Base-by-base conservation (phyloP, 2,329 filamentous ascomycete species). In the Coniochaeta prunicola region DNA sequence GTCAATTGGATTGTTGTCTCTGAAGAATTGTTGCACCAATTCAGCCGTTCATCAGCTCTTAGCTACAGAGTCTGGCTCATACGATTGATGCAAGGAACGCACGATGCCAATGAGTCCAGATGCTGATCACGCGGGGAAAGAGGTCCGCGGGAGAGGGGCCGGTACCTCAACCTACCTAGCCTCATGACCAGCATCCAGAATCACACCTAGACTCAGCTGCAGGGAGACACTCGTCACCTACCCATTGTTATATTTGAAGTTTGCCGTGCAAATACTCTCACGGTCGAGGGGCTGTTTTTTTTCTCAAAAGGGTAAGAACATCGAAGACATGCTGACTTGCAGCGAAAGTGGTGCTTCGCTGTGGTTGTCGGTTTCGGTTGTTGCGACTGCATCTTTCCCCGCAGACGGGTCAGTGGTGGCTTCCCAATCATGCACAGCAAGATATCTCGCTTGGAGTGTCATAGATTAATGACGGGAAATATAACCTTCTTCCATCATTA, bases 391-490 rank as follows among this genome's bases (percentile, higher is more conserved):
- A 31, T 36, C 58, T 38, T 64, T 59, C 62, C 66, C 63, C 64
- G 66, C 65, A 65, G 66, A 64, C 66, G 65, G 61, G 62, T 63
- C 42, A 57, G 64, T 26, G 42, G 63, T 40, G 58, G 58, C 57
- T 65, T 66, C 59, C 64, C 64, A 24, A 61, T 58, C 36, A 68
- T 56, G 59, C 65, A 62, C 54, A 50, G 65, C 42, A 72, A 62
- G 55, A 70, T 48, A 8, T 68, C 67, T 57, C 67, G 64, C 58
- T 64, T 69, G 13, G 68, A 67, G 28, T 63, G n/a, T n/a, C n/a
- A n/a, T n/a, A n/a, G n/a, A n/a, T n/a, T n/a, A n/a, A n/a, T n/a
- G n/a, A n/a, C n/a, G n/a, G n/a, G n/a, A n/a, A n/a, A n/a, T n/a
- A n/a, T n/a, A n/a, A n/a, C n/a, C n/a, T n/a, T n/a, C n/a, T n/a